Conservation (phyloP, 208 protist genomes). For the Tritrichomonas foetus region DNA sequence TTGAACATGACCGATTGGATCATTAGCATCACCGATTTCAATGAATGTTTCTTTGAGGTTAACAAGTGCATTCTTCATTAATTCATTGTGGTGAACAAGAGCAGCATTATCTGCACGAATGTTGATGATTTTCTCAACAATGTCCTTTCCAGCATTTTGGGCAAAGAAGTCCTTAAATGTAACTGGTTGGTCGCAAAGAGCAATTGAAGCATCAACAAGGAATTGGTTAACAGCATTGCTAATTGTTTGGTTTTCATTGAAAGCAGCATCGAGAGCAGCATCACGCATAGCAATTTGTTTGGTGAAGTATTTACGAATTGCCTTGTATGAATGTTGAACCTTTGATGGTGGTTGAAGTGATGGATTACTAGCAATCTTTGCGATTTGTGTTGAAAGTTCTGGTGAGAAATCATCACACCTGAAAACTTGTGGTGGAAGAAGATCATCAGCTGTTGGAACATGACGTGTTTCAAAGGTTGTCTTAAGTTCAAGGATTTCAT, state of each 20-base stretch:
- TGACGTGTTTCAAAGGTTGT: not conserved
- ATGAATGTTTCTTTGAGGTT: no score
- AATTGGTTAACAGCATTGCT: not conserved
- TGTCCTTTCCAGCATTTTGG: no score
- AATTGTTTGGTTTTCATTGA: not conserved
- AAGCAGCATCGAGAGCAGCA: not conserved
- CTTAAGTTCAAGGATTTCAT: not conserved
- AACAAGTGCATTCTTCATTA: no score
- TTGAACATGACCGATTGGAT: no score
- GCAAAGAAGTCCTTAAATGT: not conserved
- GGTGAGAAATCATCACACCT: not conserved
- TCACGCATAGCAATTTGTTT: not conserved
- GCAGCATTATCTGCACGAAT: no score
- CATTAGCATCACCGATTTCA: no score
- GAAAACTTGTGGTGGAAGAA: not conserved
- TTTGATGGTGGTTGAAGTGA: not conserved
- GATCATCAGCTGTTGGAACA: not conserved
- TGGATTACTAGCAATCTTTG: not conserved
- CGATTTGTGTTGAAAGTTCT: not conserved
- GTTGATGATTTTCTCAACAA: no score
- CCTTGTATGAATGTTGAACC: not conserved
- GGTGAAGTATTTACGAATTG: not conserved
- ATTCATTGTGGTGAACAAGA: no score
- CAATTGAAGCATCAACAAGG: not conserved
- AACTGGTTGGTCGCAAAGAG: not conserved